Base-by-base conservation (phyloP, 306 rosid species). In the Pyrus pyrifolia region DNA sequence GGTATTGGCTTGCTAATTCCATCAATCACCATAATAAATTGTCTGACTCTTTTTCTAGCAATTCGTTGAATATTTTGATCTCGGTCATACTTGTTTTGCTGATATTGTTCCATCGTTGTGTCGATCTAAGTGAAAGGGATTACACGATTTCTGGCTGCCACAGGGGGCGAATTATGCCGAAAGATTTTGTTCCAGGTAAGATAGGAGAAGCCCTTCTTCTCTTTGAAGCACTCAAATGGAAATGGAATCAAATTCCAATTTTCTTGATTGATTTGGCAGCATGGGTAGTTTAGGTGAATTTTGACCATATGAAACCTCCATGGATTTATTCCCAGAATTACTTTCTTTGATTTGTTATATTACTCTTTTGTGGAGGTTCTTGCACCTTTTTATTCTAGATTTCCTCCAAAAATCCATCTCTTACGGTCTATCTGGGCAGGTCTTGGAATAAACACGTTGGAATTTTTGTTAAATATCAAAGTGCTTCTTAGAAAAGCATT, bases 11-110 rank as follows among this genome's bases (percentile, higher is more conserved):
- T 61, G 63, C 31, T 25, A 42, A 42, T 59, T 49, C 65, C 23
- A 51, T 76, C 55, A 67, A 57, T 79, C 78, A 66, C 78, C 66
- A 77, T 71, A 91, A 93, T 89, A 89, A 93, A 81, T 80, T 71
- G 60, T 73, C 5, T 1, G 31, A 71, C 83, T 71, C 61, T 72
- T 66, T 49, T 49, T 15, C 15, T 15, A 1, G 53, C 53, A 2
- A 49, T 49, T 49, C 18, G 18, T 49, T 15, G 53, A 49, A 49
- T 49, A 49, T 49, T 14, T 49, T 49, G 53, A 14, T 49, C 18
- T 15, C 3, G 18, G 66, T 15, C 64, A 72, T 79, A 45, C 46
- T 68, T 18, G 65, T 66, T 71, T 52, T 7, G 22, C 68, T 27
- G 69, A 71, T 61, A 13, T 61, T 60, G 7, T 46, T 46, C 53